Evolutionary conservation across 208 protist genomes (phyloP).

Genomic region (Porcisia deanei): DNA sequence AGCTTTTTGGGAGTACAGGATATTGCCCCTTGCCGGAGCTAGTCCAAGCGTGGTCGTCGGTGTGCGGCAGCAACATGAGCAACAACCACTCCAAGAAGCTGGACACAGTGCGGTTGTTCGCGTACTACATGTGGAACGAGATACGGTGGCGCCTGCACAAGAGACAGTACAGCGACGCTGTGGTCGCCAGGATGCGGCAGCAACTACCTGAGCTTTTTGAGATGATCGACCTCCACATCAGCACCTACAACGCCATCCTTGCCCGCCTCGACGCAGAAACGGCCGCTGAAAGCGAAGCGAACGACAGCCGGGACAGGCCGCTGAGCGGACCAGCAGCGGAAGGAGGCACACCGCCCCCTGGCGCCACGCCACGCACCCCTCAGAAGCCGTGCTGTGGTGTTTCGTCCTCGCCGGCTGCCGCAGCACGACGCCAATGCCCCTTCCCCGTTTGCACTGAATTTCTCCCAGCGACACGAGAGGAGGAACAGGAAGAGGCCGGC

Average conservation of each 20-base stretch:
- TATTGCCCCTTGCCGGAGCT: slow-evolving; percentile 61
- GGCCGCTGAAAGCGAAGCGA: neutral
- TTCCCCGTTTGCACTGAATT: slow-evolving; percentile 14
- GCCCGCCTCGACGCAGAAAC: slow-evolving; percentile 13
- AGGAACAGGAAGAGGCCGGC: neutral
- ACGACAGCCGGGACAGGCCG: neutral
- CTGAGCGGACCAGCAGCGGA: neutral
- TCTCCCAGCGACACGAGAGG: slow-evolving; percentile 2
- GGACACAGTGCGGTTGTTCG: slow-evolving; percentile 12
- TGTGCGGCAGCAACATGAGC: slow-evolving; percentile 7
- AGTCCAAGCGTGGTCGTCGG: slow-evolving; percentile 42
- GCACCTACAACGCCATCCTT: slow-evolving; percentile 22
- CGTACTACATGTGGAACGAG: slow-evolving; percentile 33
- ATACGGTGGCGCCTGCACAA: slow-evolving; percentile 29
- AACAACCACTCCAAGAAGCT: neutral
- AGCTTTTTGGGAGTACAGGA: slow-evolving; percentile 59
- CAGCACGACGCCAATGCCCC: slow-evolving; percentile 3
- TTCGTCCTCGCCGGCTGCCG: neutral
- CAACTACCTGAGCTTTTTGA: slow-evolving; percentile 25
- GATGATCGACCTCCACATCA: slow-evolving; percentile 16
- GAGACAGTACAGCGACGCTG: slow-evolving; percentile 20
- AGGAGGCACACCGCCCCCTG: neutral
- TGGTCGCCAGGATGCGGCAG: slow-evolving; percentile 11
- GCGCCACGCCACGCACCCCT: neutral
- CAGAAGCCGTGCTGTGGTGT: neutral